These are phyloP conservation scores for Arthrobotrys pseudoclavata DNA, from an alignment of 2,329 filamentous ascomycete species.

Conservation along the genomic window DNA sequence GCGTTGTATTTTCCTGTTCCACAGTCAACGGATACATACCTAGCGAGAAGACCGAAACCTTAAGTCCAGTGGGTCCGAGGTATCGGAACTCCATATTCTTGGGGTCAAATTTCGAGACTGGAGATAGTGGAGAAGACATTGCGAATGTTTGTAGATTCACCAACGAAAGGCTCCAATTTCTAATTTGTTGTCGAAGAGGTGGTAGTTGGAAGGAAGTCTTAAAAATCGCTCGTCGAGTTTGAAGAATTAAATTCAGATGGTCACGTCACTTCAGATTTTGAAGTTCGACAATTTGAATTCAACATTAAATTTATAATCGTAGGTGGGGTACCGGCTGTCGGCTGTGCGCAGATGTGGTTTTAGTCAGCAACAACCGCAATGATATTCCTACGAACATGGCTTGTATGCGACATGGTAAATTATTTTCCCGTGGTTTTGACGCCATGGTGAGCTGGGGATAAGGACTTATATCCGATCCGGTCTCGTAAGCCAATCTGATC, in stretches of 20 bases:
- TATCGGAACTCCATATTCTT: constrained; percentile 68
- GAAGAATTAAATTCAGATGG: background rate
- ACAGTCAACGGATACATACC: constrained; percentile 60
- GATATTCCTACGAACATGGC: too few relatives aligned
- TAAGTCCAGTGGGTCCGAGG: constrained; percentile 67
- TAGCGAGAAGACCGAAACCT: constrained; percentile 68
- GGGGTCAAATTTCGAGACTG: constrained; percentile 49
- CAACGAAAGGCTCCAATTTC: background rate
- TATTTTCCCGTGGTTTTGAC: too few relatives aligned
- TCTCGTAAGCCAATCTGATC: too few relatives aligned
- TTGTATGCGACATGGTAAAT: too few relatives aligned
- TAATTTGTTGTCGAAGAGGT: background rate
- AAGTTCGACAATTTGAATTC: background rate
- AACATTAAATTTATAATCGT: background rate
- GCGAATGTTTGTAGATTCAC: constrained; percentile 1
- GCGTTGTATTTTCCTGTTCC: background rate
- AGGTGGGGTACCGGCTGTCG: constrained; percentile 17
- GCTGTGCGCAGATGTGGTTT: background rate
- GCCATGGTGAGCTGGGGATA: too few relatives aligned
- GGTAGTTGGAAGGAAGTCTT: background rate
- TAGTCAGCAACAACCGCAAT: background rate
- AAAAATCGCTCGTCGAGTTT: background rate
- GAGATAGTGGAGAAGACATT: constrained; percentile 51
- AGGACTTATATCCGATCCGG: too few relatives aligned
- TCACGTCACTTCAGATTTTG: too few relatives aligned